Percentiles rank a stretch among this genome's conserved stretches.
Conservation (phyloP, 371 early-diverging fungal genomes). For the Encephalitozoon intestinalis region DNA sequence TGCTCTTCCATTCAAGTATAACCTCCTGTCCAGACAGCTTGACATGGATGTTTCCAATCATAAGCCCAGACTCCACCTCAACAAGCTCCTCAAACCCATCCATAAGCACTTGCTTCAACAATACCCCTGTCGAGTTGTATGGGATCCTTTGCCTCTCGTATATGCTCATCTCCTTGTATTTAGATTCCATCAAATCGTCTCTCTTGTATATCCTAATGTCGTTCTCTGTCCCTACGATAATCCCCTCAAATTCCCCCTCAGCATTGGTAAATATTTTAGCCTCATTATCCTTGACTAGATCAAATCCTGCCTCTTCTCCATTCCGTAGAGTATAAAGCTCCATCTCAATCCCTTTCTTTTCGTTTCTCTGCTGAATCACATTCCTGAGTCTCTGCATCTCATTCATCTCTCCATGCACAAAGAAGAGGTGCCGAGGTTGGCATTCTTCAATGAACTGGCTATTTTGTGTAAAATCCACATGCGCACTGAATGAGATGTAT, state of each 20-base stretch:
- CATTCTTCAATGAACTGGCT: conserved; percentile 91
- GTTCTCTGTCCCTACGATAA: conserved; percentile 18
- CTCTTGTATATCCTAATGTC: conserved; percentile 27
- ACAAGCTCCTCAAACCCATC: conserved; percentile 38
- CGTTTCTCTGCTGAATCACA: conserved; percentile 74
- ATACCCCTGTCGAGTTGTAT: conserved; percentile 28
- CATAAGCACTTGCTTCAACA: conserved; percentile 41
- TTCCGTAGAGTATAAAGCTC: conserved; percentile 79
- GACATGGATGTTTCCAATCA: conserved; percentile 34
- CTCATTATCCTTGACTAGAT: conserved; percentile 66
- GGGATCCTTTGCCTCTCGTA: conserved; percentile 49
- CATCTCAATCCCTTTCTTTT: conserved; percentile 70
- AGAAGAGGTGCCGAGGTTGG: conserved; percentile 79
- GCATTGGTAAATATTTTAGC: conserved; percentile 29
- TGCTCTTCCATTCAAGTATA: conserved; percentile 45
- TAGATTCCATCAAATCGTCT: conserved; percentile 13
- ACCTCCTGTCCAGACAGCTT: conserved; percentile 17
- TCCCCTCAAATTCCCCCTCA: conserved; percentile 40
- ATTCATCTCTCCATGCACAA: conserved; percentile 97
- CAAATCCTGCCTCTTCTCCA: conserved; percentile 78
- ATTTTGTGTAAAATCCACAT: conserved; percentile 97
- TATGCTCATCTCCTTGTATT: conserved; percentile 27
- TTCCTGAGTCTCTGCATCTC: conserved; percentile 88
- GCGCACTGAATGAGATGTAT: conserved; percentile 96
- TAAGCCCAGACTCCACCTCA: conserved; percentile 11